A percentile compares a stretch with the other conserved stretches of the same genome.
Evolutionary conservation across 2,329 filamentous ascomycete genomes (phyloP).

Genomic region (Alternaria metachromatica): DNA sequence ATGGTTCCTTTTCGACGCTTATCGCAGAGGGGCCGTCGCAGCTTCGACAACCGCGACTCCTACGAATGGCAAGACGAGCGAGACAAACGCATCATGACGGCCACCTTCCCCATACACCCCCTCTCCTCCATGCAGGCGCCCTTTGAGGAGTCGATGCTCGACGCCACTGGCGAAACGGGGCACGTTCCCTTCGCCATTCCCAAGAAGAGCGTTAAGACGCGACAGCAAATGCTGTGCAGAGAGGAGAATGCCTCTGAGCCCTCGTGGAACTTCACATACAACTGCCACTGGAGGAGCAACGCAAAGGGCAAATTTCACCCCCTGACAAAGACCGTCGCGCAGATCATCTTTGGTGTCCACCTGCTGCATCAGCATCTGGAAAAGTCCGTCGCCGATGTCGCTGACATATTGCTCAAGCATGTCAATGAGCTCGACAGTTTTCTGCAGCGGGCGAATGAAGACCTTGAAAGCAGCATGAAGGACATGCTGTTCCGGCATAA

Average conservation of each 20-base stretch:
- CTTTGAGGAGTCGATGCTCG: constrained; percentile 81
- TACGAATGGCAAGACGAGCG: constrained; percentile 44
- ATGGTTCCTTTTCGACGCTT: constrained; percentile 34
- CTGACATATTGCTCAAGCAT: constrained; percentile 86
- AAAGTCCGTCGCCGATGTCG: constrained; percentile 86
- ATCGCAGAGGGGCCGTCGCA: constrained; percentile 30
- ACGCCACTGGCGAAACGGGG: constrained; percentile 61
- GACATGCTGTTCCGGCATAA: constrained; percentile 77
- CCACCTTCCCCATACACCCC: constrained; percentile 67
- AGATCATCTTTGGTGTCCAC: constrained; percentile 93
- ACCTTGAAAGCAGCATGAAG: constrained; percentile 76
- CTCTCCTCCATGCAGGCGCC: constrained; percentile 79
- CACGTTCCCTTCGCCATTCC: constrained; percentile 48
- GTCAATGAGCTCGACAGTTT: constrained; percentile 95
- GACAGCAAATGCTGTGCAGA: constrained; percentile 59
- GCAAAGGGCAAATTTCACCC: constrained; percentile 82
- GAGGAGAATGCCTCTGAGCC: constrained; percentile 69
- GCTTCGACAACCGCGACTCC: constrained; percentile 29
- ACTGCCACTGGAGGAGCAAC: constrained; percentile 76
- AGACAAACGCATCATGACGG: constrained; percentile 44
- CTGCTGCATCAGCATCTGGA: constrained; percentile 83
- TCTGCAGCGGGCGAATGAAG: constrained; percentile 82
- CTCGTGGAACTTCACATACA: constrained; percentile 73
- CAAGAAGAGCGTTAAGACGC: constrained; percentile 47
- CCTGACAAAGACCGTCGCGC: constrained; percentile 85